These are phyloP conservation scores for Phaffia australis DNA, from an alignment of 768 basidiomycete genomes.

Conservation along the genomic window DNA sequence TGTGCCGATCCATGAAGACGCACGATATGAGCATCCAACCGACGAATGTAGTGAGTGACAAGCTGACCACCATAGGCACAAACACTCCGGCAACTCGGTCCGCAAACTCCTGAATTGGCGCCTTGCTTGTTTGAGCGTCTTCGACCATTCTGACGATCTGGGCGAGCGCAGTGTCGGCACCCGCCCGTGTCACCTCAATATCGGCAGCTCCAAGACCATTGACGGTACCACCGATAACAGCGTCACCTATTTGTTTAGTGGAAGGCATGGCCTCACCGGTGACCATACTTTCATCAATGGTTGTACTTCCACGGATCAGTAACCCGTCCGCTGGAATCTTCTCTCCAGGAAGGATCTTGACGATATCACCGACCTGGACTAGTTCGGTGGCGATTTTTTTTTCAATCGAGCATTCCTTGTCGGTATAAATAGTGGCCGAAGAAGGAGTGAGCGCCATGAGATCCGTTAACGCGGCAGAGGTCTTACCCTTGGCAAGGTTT, in stretches of 20 bases:
- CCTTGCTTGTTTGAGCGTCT: conserved; percentile 94
- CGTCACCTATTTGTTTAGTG: conserved; percentile 68
- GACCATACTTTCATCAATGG: conserved; percentile 88
- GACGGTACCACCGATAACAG: conserved; percentile 90
- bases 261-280: conserved; percentile 89
- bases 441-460: conserved; percentile 90
- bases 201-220: conserved; percentile 96
- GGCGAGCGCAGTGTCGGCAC: conserved; percentile 87
- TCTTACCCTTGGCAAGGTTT: conserved; percentile 93
- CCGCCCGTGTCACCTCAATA: conserved; percentile 88
- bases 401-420: conserved; percentile 66
- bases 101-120: conserved; percentile 94
- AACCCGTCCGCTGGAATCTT: conserved; percentile 93
- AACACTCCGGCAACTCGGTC: conserved; percentile 91
- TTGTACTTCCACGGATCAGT: conserved; percentile 72
- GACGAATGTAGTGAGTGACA: conserved; percentile 69
- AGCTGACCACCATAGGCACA: conserved; percentile 77
- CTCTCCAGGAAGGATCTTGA: conserved; percentile 92
- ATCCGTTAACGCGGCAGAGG: conserved; percentile 89
- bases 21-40: conserved; percentile 68
- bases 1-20: conserved; percentile 42
- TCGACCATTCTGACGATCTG: conserved; percentile 96
- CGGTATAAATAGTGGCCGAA: conserved; percentile 91
- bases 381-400: conserved; percentile 89
- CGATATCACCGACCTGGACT: conserved; percentile 81